Base-by-base conservation (phyloP, 1,284 basidiomycete species). In the Melampsora larici-populina region DNA sequence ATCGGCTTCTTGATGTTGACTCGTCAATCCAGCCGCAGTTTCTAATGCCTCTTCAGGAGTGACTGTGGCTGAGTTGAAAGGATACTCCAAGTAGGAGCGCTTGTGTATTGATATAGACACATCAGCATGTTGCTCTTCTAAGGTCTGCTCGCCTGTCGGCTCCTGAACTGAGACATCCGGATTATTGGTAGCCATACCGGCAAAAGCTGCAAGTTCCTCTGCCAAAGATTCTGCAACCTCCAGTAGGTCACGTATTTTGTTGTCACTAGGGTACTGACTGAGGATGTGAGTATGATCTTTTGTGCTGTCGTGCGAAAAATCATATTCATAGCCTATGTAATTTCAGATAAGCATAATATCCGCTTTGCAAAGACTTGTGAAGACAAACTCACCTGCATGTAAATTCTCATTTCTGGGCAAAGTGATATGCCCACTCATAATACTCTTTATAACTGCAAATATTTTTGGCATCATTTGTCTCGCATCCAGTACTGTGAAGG, bases 401-500 rank as follows among this genome's bases (percentile, higher is more conserved):
- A 69, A 21, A 31, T 69, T 24, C 17, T 69, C 48, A 15, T 17
- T 51, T 13, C 3, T 58, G 55, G 67, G 67, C 46, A 69, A 31
- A 17, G 29, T 69, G 6, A 69, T 29, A 26, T 31, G 49, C 55
- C 67, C 67, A 69, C 13, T 31, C 46, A 51, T 69, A n/a, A 69
- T 69, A 17, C 46, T 69, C 67, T 69, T 69, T 9, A 69, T 17
- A 24, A 51, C 55, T 1, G n/a, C 55, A 51, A 69, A 69, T 13
- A 69, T 49, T 24, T 51, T 69, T 13, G 67, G 46, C 65, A 67
- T 67, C 21, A 67, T 67, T 18, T 67, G 65, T 11, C 65, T 43
- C 5, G 63, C 60, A 31, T 66, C 36, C 9, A 36, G 9, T 36
- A 36, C 36, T 4, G 36, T 36, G 9, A 36, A 36, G 9, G 36